These are phyloP conservation scores for Fonsecaea multimorphosa DNA, from an alignment of 2,329 filamentous ascomycete genomes.

Conservation along the genomic window DNA sequence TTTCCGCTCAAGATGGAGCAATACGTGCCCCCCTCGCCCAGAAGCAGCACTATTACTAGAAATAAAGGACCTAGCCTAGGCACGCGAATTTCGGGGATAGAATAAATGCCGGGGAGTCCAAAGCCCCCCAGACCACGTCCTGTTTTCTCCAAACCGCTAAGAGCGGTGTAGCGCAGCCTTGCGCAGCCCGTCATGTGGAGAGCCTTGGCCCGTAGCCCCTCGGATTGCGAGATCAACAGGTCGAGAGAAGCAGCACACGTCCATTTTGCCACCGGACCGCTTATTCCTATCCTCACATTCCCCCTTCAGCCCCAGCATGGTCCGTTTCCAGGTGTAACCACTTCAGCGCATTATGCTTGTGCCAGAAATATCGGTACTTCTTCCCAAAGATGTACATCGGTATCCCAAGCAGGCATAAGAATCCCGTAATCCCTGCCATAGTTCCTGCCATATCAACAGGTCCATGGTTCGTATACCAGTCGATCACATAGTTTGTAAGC, in stretches of 20 bases:
- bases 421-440: constrained; percentile 44
- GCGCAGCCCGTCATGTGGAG: neutral
- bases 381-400: constrained; percentile 47
- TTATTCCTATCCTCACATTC: neutral
- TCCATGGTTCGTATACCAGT: constrained; percentile 44
- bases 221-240: too few species aligned
- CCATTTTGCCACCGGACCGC: neutral
- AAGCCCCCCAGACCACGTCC: neutral
- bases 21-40: neutral
- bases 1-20: neutral
- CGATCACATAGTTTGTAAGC: constrained; percentile 47
- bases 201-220: neutral
- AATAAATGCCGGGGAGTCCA: constrained; percentile 6
- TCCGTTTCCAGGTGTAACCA: constrained; percentile 28
- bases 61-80: neutral
- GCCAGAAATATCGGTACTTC: constrained; percentile 43
- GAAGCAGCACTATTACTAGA: neutral
- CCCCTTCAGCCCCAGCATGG: constrained; percentile 21
- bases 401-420: constrained; percentile 44
- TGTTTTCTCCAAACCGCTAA: neutral
- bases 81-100: neutral
- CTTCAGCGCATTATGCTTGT: constrained; percentile 28
- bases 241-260: neutral
- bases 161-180: neutral
- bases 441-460: constrained; percentile 44